phyloP scores from a whole-genome alignment of 163 green algal genomes.

The Chlorella variabilis region DNA sequence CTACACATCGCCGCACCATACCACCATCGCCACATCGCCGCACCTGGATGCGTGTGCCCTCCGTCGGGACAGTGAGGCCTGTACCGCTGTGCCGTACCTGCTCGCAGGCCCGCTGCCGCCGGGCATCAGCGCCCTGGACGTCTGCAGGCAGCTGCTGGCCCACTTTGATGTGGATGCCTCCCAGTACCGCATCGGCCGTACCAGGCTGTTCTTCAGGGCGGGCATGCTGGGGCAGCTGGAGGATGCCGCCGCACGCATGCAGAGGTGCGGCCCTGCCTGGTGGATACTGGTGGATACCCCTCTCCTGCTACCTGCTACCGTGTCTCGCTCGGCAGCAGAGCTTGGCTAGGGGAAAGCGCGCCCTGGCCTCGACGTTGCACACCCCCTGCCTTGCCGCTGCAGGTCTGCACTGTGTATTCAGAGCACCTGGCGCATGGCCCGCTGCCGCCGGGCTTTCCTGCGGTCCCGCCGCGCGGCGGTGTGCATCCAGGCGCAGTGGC shows the following conservation, averaged over 20 bases:
- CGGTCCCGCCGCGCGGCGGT: conserved; percentile 51
- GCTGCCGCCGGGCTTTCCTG: conserved; percentile 55
- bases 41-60: too few species aligned
- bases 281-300: too few species aligned
- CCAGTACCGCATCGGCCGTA: conserved; percentile 75
- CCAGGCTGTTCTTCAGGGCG: conserved; percentile 88
- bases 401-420: conserved; percentile 56
- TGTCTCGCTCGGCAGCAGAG: too few species aligned
- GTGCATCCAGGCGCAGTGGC: conserved; percentile 60
- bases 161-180: conserved; percentile 66
- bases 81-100: too few species aligned
- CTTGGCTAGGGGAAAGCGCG: too few species aligned
- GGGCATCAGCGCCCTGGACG: conserved; percentile 38
- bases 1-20: too few species aligned
- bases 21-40: too few species aligned
- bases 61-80: too few species aligned
- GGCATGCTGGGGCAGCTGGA: conserved; percentile 88
- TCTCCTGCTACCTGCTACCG: too few species aligned
- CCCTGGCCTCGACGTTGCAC: too few species aligned
- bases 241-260: conserved; percentile 67
- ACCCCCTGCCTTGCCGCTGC: too few species aligned
- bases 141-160: conserved; percentile 69
- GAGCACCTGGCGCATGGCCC: conserved; percentile 56
- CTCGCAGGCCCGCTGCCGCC: background rate
- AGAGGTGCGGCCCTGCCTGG: too few species aligned